A percentile compares a stretch with the other conserved stretches of the same genome.
Evolutionary conservation across 2,329 filamentous ascomycete species (phyloP).

Genomic region (Aspergillus sojae): DNA sequence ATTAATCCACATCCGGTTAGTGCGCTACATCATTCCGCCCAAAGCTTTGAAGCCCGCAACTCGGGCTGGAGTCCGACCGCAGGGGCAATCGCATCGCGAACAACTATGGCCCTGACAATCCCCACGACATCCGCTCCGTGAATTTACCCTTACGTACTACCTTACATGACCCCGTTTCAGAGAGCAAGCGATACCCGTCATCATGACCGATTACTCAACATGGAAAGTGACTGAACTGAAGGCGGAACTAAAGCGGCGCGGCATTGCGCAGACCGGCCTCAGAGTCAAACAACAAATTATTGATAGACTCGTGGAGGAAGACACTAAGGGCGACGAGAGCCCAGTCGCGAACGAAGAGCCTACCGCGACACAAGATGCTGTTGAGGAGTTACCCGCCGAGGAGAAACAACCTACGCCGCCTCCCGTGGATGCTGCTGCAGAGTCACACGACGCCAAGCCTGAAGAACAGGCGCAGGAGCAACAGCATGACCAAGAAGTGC

Average conservation of each 20-base stretch:
- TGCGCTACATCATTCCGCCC: slow-evolving; percentile 20
- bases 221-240: slow-evolving; percentile 76
- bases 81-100: slow-evolving; percentile 17
- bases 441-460: slow-evolving; percentile 20
- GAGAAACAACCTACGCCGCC: slow-evolving; percentile 13
- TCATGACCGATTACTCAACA: slow-evolving; percentile 57
- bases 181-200: slow-evolving; percentile 17
- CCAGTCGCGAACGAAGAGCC: slow-evolving; percentile 30
- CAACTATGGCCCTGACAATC: slow-evolving; percentile 16
- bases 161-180: slow-evolving; percentile 7
- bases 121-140: slow-evolving; percentile 1
- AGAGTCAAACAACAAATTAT: slow-evolving; percentile 69
- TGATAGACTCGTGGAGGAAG: slow-evolving; percentile 59
- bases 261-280: slow-evolving; percentile 69
- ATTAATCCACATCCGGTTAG: slow-evolving; percentile 14
- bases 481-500: background rate
- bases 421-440: slow-evolving; percentile 10
- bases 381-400: slow-evolving; percentile 13
- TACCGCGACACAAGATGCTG: slow-evolving; percentile 17
- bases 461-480: slow-evolving; percentile 17
- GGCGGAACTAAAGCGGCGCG: slow-evolving; percentile 71
- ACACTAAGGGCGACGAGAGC: slow-evolving; percentile 34
- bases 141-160: background rate
- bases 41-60: slow-evolving; percentile 10
- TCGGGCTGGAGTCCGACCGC: slow-evolving; percentile 14